These are phyloP conservation scores for Albugo candida DNA, from an alignment of 352 stramenopile species.

Conservation along the genomic window DNA sequence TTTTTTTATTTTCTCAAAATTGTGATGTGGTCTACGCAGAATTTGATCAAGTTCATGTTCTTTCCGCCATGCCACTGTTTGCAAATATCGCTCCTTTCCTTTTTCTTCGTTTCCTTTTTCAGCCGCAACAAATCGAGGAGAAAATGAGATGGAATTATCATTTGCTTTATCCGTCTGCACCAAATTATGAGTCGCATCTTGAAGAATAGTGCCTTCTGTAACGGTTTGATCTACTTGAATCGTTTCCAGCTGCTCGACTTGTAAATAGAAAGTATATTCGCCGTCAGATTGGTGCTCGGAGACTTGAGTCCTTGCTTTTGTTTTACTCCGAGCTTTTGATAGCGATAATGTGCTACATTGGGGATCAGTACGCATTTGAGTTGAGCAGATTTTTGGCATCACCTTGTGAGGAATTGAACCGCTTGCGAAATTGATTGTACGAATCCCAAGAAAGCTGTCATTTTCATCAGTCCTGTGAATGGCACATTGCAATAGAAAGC, in stretches of 20 bases:
- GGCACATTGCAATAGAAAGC: conserved; percentile 48
- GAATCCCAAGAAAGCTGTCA: conserved; percentile 67
- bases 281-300: not conserved
- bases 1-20: conserved; percentile 80
- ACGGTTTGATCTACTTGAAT: too few relatives aligned
- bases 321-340: not conserved
- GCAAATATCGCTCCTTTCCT: conserved; percentile 44
- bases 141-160: conserved; percentile 39
- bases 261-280: too few relatives aligned
- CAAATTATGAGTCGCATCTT: not conserved
- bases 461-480: conserved; percentile 70
- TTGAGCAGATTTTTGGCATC: not conserved
- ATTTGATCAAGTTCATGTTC: conserved; percentile 79
- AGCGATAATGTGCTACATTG: not conserved
- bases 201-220: too few relatives aligned
- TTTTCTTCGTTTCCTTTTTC: conserved; percentile 76
- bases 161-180: not conserved
- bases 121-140: conserved; percentile 51
- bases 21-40: conserved; percentile 51
- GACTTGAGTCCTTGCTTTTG: not conserved
- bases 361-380: not conserved
- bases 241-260: too few relatives aligned
- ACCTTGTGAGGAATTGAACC: conserved; percentile 39
- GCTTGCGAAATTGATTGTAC: conserved; percentile 62
- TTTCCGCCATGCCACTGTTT: conserved; percentile 68